Evolutionary conservation across 1,284 basidiomycete genomes (phyloP).

Genomic region (Heterobasidion irregulare): DNA sequence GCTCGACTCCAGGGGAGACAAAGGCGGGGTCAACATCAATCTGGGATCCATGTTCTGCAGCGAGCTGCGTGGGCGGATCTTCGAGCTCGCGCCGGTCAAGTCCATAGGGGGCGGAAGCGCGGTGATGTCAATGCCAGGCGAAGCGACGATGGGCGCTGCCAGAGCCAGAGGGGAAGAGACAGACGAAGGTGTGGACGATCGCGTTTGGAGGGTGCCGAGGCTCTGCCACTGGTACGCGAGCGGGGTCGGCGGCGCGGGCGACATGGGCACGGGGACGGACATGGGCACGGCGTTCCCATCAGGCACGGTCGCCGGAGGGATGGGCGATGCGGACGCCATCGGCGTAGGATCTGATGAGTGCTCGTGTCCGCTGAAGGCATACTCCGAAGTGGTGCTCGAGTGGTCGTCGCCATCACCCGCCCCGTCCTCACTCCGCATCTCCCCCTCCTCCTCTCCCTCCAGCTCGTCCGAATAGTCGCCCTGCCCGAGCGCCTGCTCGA

Average conservation of each 20-base stretch:
- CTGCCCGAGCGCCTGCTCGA: slow-evolving; percentile 60
- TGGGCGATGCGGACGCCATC: slow-evolving; percentile 53
- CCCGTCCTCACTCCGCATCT: slow-evolving; percentile 20
- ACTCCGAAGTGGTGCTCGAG: slow-evolving; percentile 57
- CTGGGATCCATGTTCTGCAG: slow-evolving; percentile 54
- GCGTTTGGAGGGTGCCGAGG: slow-evolving; percentile 47
- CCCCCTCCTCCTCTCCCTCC: slow-evolving; percentile 22
- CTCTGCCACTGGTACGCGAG: slow-evolving; percentile 31
- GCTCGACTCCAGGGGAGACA: slow-evolving; percentile 59
- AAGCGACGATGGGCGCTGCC: slow-evolving; percentile 71
- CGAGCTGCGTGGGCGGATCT: slow-evolving; percentile 47
- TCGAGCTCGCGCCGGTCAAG: slow-evolving; percentile 39
- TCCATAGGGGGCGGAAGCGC: slow-evolving; percentile 54
- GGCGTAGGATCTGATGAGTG: slow-evolving; percentile 58
- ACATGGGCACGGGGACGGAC: slow-evolving; percentile 1
- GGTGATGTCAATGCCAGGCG: slow-evolving; percentile 35
- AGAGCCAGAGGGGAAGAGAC: slow-evolving; percentile 76
- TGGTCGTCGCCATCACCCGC: slow-evolving; percentile 33
- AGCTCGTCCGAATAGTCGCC: slow-evolving; percentile 37
- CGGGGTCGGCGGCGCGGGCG: slow-evolving; percentile 9
- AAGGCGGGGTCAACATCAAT: slow-evolving; percentile 43
- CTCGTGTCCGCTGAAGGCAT: slow-evolving; percentile 41
- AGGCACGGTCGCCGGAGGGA: slow-evolving; percentile 23
- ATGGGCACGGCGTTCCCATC: slow-evolving; percentile 8
- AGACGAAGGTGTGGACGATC: slow-evolving; percentile 79